Evolutionary conservation across 2,329 filamentous ascomycete species (phyloP).

Genomic region (Coleophoma cylindrospora): DNA sequence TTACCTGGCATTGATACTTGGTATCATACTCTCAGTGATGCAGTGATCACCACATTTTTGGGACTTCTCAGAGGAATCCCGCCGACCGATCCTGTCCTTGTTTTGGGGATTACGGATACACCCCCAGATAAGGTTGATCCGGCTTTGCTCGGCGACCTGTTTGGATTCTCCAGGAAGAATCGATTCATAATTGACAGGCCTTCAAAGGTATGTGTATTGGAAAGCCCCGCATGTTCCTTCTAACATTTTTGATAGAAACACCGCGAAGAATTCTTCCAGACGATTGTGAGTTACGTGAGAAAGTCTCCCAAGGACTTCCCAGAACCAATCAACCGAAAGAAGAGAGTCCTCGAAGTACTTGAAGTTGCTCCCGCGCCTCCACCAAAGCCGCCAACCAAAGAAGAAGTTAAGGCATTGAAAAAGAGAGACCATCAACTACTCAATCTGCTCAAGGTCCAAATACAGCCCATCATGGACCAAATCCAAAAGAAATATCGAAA

Average conservation of each 20-base stretch:
- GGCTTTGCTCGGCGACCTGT: constrained; percentile 69
- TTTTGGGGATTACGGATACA: constrained; percentile 80
- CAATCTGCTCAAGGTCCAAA: constrained; percentile 80
- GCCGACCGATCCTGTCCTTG: constrained; percentile 84
- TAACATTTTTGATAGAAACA: constrained; percentile 33
- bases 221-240: too few relatives aligned
- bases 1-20: constrained; percentile 87
- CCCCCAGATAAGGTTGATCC: constrained; percentile 55
- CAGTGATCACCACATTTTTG: constrained; percentile 75
- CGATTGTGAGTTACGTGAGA: constrained; percentile 69
- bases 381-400: constrained; percentile 64
- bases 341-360: constrained; percentile 72
- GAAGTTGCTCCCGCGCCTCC: constrained; percentile 69
- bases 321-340: constrained; percentile 80
- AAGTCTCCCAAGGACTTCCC: constrained; percentile 83
- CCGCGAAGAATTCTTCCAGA: constrained; percentile 76
- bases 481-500: constrained; percentile 86
- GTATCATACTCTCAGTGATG: constrained; percentile 58
- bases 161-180: constrained; percentile 80
- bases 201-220: constrained; percentile 42
- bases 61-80: constrained; percentile 76
- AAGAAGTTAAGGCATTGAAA: constrained; percentile 74
- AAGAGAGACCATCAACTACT: constrained; percentile 78
- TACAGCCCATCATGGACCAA: constrained; percentile 96
- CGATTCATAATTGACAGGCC: constrained; percentile 67